phyloP scores from a whole-genome alignment of 2,329 filamentous ascomycete genomes.

The Calonectria naviculata region DNA sequence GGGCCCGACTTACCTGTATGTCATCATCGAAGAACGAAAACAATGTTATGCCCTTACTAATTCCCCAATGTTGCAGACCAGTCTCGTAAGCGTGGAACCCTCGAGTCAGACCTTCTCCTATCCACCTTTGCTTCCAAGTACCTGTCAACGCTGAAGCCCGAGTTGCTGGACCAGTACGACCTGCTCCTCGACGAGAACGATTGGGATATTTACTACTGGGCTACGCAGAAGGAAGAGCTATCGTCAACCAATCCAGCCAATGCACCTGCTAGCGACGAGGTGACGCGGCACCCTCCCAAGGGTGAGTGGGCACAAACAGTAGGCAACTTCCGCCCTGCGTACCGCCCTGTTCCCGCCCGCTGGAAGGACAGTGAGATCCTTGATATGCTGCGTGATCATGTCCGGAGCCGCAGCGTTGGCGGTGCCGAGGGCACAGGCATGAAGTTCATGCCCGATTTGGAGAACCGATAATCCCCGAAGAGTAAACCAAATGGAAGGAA shows the following conservation, averaged over 20 bases:
- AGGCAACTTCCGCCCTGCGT: constrained; percentile 93
- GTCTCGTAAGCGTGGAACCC: constrained; percentile 93
- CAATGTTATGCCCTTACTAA: not conserved
- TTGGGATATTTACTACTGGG: constrained; percentile 99
- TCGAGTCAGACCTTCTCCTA: constrained; percentile 95
- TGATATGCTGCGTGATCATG: constrained; percentile 81
- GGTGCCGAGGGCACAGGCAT: constrained; percentile 58
- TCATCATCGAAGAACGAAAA: constrained; percentile 33
- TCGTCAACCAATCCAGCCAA: constrained; percentile 53
- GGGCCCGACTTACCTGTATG: constrained; percentile 82
- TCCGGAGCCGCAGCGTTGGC: constrained; percentile 67
- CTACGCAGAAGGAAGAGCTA: constrained; percentile 78
- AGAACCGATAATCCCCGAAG: constrained; percentile 18
- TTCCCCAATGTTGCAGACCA: constrained; percentile 72
- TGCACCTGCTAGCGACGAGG: constrained; percentile 43
- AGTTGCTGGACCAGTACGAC: constrained; percentile 87
- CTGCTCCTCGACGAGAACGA: constrained; percentile 98
- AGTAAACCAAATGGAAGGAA: not conserved
- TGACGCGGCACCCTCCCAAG: constrained; percentile 49
- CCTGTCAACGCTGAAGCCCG: constrained; percentile 77
- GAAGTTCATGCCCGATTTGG: constrained; percentile 67
- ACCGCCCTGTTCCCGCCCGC: constrained; percentile 85
- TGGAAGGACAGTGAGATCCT: constrained; percentile 90
- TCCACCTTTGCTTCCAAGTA: constrained; percentile 91
- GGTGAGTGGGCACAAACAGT: constrained; percentile 98